Base-by-base conservation (phyloP, 2,329 filamentous ascomycete genomes). In the Fulvia fulva region DNA sequence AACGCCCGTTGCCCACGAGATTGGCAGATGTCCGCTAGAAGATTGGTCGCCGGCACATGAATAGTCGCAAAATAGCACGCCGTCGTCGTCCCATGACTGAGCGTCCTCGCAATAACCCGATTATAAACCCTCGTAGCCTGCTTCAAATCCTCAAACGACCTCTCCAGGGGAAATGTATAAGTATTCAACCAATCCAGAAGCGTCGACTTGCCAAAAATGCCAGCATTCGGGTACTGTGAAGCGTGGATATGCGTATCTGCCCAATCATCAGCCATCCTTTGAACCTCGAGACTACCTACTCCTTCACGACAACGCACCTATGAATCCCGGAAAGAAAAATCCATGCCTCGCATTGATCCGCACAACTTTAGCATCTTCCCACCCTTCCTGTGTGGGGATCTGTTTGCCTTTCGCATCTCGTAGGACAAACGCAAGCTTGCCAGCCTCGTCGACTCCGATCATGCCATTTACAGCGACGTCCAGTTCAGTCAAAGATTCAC, bases 11-110 rank as follows among this genome's bases (percentile, higher is more conserved):
- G 94, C 46, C 94, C 94, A 25, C 84, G 78, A 0, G 77, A 71
- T n/a, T 90, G 80, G 69, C 93, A 97, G 19, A 97, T 83, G 63
- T 90, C 85, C 0, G 92, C 89, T 5, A 99, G 86, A 7, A 96
- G 82, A 71, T 96, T 97, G n/a, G 94, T 99, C 1, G 91, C 86
- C 0, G 84, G 80, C 1, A 96, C 89, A 72, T 96, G 87, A 62
- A 91, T 86, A 25, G 94, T 97, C 58, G 93, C 93, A 73, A 89
- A 97, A 80, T 97, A 97, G n/a, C 90, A 85, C 5, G 91, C 91
- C 11, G 90, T 94, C 0, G 94, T 99, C 9, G 94, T 99, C 62
- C 94, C 94, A 71, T 97, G 86, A 22, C 90, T 83, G 11, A 99
- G 83, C 0, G 91, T 96, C 49, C 90, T 86, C 28, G 85, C 80